phyloP scores from a whole-genome alignment of 352 stramenopile genomes.

The Vaucheria bursata region DNA sequence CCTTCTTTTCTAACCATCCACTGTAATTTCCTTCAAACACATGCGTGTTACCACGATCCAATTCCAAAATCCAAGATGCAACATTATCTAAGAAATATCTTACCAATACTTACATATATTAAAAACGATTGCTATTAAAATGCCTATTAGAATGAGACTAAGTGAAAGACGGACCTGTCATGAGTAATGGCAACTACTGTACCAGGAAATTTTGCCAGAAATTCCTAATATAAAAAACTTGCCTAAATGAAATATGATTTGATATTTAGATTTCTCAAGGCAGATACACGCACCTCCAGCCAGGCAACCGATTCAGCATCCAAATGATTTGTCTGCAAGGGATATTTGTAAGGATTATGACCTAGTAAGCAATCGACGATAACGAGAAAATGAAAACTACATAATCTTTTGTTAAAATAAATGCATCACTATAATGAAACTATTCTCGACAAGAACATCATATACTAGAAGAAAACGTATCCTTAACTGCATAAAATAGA shows the following conservation, averaged over 20 bases:
- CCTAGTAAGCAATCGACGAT: no score
- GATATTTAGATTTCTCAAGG: neutral
- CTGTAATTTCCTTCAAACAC: constrained; percentile 97
- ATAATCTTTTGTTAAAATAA: no score
- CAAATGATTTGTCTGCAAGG: constrained; percentile 51
- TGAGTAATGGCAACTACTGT: constrained; percentile 96
- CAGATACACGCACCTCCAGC: constrained; percentile 64
- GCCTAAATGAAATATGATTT: neutral
- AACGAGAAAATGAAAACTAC: no score
- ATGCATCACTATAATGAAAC: no score
- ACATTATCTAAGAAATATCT: constrained; percentile 98
- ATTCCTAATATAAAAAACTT: constrained; percentile 56
- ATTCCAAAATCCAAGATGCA: constrained; percentile 90
- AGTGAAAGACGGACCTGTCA: no score
- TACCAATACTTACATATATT: no score
- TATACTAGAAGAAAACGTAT: no score
- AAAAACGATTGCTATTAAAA: no score
- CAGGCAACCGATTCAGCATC: constrained; percentile 90
- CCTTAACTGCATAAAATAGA: no score
- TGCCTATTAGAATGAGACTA: no score
- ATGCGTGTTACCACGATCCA: constrained; percentile 84
- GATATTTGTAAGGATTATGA: no score
- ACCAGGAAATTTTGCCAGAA: constrained; percentile 84
- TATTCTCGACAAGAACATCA: no score
- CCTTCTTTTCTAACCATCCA: constrained; percentile 87